These are phyloP conservation scores for Davidsoniella australis DNA, from an alignment of 2,329 filamentous ascomycete genomes.

Conservation along the genomic window DNA sequence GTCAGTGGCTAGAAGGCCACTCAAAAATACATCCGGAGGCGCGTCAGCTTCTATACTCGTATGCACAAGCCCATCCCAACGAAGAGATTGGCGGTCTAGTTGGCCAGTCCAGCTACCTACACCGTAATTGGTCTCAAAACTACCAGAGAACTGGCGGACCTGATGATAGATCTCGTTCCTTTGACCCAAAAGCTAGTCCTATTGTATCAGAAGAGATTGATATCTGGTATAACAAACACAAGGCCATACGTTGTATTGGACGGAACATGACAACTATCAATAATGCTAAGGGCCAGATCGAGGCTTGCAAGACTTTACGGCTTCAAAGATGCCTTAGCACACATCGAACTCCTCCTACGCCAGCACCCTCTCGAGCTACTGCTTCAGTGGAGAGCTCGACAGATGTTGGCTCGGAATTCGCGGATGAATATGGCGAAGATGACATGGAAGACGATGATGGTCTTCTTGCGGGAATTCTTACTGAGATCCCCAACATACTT, in stretches of 20 bases:
- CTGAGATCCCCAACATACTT: slow-evolving; percentile 84
- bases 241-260: slow-evolving; percentile 2
- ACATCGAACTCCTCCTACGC: slow-evolving; percentile 4
- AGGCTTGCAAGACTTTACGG: slow-evolving; percentile 32
- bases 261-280: slow-evolving; percentile 39
- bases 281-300: slow-evolving; percentile 40
- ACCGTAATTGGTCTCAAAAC: slow-evolving; percentile 38
- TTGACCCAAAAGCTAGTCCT: not conserved
- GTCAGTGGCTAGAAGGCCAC: slow-evolving; percentile 46
- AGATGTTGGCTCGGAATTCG: slow-evolving; percentile 10
- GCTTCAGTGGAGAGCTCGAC: slow-evolving; percentile 7
- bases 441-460: slow-evolving; percentile 57
- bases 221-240: slow-evolving; percentile 34
- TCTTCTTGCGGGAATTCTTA: slow-evolving; percentile 66
- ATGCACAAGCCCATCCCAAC: slow-evolving; percentile 32
- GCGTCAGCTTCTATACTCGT: slow-evolving; percentile 35
- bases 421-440: slow-evolving; percentile 34
- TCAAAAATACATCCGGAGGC: slow-evolving; percentile 41
- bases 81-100: slow-evolving; percentile 30
- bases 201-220: slow-evolving; percentile 45
- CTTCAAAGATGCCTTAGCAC: slow-evolving; percentile 8
- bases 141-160: slow-evolving; percentile 9
- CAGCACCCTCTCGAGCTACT: not conserved
- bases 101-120: slow-evolving; percentile 31
- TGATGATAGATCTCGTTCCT: slow-evolving; percentile 14